Evolutionary conservation across 2,329 filamentous ascomycete species (phyloP), one percentile per base, ranked within the genome.

Genomic region (Trichoderma koningii): DNA sequence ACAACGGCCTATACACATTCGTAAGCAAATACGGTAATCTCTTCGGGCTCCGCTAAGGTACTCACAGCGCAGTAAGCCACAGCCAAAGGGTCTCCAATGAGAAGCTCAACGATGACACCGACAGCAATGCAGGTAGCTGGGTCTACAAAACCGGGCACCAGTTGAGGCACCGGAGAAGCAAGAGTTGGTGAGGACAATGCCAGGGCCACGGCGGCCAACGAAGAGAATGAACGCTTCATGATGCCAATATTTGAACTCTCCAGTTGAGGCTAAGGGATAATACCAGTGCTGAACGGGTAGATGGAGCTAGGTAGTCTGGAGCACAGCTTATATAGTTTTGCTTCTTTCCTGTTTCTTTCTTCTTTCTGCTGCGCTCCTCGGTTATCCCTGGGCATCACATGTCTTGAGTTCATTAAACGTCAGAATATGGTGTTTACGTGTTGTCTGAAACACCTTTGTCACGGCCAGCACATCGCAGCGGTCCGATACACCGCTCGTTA

Each of bases 121-220:
- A 65, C 38, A 21, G 55, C 34, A 26, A 65, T 21, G 7, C 63
- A 65, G 34, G 7, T 19, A 0, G 23, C 19, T 5, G 23, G 21
- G 23, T 59, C 41, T 28, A 41, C 5, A 2, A 65, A 17, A 9
- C 55, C 47, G 1, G 55, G 55, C 1, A 52, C 38, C 7, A 56
- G 47, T 14, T 65, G 52, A 53, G 63, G 63, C 5, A 28, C 23
- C 5, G 55, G 63, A 30, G 63, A 65, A 2, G 63, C 63, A 21
- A 38, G 3, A 21, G 21, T n/a, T 21, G 55, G 26, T 14, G 48
- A 53, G 12, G 48, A 52, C 3, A 55, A 19, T 30, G 41, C 19
- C 26, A 60, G 14, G 41, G 48, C 63, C 48, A 60, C 15, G 21
- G 42, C 17, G 48, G 63, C 48, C 21, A 60, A 19, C 6, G 53